These are phyloP conservation scores for Apiospora koreana DNA, from an alignment of 2,329 filamentous ascomycete species.

Conservation along the genomic window DNA sequence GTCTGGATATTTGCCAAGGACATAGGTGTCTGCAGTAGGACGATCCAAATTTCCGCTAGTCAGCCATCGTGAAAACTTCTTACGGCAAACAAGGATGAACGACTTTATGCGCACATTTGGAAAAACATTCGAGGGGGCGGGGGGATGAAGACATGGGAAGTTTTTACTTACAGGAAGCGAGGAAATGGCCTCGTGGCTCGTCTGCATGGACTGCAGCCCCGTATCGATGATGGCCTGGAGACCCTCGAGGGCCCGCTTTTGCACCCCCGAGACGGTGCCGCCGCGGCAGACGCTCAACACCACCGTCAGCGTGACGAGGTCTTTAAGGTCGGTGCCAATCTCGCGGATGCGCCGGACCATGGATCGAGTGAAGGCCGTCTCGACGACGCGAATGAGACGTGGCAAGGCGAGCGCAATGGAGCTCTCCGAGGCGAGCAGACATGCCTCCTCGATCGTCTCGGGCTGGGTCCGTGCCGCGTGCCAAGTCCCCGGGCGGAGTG, in stretches of 20 bases:
- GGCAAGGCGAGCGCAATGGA: slow-evolving; percentile 29
- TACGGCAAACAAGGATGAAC: not conserved
- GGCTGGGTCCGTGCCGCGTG: slow-evolving; percentile 18
- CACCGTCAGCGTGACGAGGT: slow-evolving; percentile 49
- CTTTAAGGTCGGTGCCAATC: slow-evolving; percentile 50
- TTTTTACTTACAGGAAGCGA: slow-evolving; percentile 29
- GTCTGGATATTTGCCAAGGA: slow-evolving; percentile 24
- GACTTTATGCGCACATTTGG: no score
- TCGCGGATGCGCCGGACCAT: slow-evolving; percentile 45
- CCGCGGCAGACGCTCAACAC: slow-evolving; percentile 48
- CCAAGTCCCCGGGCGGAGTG: slow-evolving; percentile 14
- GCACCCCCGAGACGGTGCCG: slow-evolving; percentile 39
- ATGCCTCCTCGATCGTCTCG: slow-evolving; percentile 26
- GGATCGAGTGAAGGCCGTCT: slow-evolving; percentile 45
- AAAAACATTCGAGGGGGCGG: not conserved
- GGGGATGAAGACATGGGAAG: not conserved
- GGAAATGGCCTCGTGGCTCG: slow-evolving; percentile 40
- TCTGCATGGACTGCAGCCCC: slow-evolving; percentile 45
- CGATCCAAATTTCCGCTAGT: not conserved
- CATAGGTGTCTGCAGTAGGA: slow-evolving; percentile 7
- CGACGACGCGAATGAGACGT: slow-evolving; percentile 35
- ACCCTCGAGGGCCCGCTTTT: slow-evolving; percentile 42
- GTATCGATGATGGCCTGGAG: slow-evolving; percentile 45
- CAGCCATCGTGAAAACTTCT: not conserved
- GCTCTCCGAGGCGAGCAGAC: slow-evolving; percentile 27